Evolutionary conservation across 2,329 filamentous ascomycete species (phyloP).

Genomic region (Cladophialophora carrionii): DNA sequence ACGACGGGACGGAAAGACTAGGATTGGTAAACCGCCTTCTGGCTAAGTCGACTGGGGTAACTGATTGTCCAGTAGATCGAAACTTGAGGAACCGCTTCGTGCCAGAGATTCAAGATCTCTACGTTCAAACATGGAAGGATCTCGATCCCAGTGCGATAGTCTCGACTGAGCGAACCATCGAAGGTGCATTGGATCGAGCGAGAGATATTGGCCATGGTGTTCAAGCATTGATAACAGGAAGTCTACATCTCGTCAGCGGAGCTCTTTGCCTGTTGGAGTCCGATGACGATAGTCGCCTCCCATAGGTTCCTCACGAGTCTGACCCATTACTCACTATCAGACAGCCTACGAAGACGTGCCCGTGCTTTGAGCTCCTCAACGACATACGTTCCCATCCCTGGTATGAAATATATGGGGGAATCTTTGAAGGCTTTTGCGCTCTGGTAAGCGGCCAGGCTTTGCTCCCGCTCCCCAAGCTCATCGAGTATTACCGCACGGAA

Average conservation of each 20-base stretch:
- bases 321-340: too few species aligned
- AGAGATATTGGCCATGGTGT: not conserved
- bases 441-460: too few species aligned
- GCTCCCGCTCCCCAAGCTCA: too few species aligned
- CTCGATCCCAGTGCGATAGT: not conserved
- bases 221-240: slow-evolving; percentile 70
- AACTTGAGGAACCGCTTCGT: slow-evolving; percentile 8
- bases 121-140: slow-evolving; percentile 9
- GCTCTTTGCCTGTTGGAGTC: slow-evolving; percentile 53
- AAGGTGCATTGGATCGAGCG: slow-evolving; percentile 13
- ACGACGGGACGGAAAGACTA: slow-evolving; percentile 9
- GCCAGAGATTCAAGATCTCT: slow-evolving; percentile 8
- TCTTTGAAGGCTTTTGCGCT: too few species aligned
- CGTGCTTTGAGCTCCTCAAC: too few species aligned
- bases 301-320: too few species aligned
- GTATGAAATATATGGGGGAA: too few species aligned
- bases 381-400: too few species aligned
- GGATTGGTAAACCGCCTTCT: slow-evolving; percentile 7
- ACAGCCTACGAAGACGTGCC: too few species aligned
- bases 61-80: slow-evolving; percentile 1
- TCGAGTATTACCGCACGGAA: too few species aligned
- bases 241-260: slow-evolving; percentile 80
- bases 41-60: not conserved
- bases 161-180: slow-evolving; percentile 1
- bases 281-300: too few species aligned